Evolutionary conservation across 2,329 filamentous ascomycete species (phyloP), one percentile per base, ranked within the genome.

Genomic region (Claviceps digitariae): DNA sequence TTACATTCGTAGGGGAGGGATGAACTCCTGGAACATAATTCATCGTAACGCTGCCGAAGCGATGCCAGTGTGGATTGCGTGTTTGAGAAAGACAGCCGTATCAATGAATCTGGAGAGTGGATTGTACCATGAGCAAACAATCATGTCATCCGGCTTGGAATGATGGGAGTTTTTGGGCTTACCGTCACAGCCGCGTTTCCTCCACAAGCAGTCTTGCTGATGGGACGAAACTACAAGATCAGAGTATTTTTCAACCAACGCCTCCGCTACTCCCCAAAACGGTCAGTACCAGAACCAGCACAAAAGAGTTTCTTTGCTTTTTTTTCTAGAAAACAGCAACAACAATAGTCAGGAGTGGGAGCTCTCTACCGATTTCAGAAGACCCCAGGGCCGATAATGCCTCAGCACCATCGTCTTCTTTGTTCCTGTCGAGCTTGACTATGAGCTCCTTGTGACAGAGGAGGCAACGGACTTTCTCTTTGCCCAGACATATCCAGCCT

Each of bases 101-200:
- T 71, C 12, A 84, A 71, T 6, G 76, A 72, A 62, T 81, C 81
- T 82, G 49, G 4, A 20, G 20, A n/a, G 23, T 2, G 8, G 15
- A 15, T 21, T 21, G 20, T 34, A 23, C 20, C 20, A 4, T 15
- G 41, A 25, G 41, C 21, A 15, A 13, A n/a, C n/a, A n/a, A n/a
- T n/a, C n/a, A n/a, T n/a, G n/a, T n/a, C n/a, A n/a, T n/a, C n/a
- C n/a, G n/a, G n/a, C n/a, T n/a, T n/a, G n/a, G n/a, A n/a, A n/a
- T n/a, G n/a, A n/a, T n/a, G n/a, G n/a, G n/a, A n/a, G n/a, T n/a
- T n/a, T n/a, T n/a, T n/a, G n/a, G n/a, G 50, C 72, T 56, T 73
- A 88, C 86, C 83, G 68, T 95, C 90, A 65, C 90, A 96, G n/a
- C 89, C 90, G 55, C 82, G 82, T 65, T 82, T 86, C 61, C 82